Base-by-base conservation (phyloP, 2,329 filamentous ascomycete species). In the Fusarium buharicum region DNA sequence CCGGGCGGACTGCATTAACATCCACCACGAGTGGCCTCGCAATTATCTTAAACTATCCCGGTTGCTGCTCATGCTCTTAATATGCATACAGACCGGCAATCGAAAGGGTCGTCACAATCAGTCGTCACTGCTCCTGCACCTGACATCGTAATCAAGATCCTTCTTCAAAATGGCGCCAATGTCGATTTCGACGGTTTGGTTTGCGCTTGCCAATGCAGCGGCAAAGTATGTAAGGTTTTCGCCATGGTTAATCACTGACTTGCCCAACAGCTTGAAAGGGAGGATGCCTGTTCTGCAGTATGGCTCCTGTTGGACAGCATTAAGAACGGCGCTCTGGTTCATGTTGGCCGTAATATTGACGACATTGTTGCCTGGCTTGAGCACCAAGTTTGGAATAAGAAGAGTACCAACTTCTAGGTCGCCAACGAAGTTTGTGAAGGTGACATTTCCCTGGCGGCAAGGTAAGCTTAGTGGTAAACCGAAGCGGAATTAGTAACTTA, bases 291-390 rank as follows among this genome's bases (percentile, higher is more conserved):
- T 77, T 51, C 81, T 77, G 76, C 87, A 90, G 69, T 81, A 83
- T 4, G 79, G 79, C 58, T 75, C 64, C 53, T 72, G 74, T 13
- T 78, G 75, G 3, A 73, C 64, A 28, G 64, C 49, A 12, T 41
- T 33, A 24, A 89, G 69, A 44, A 89, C 76, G 6, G 76, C 65
- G 6, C 71, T 60, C 67, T 88, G 81, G 49, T 83, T 70, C 66
- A 88, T 80, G 56, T 72, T 80, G 63, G 84, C 83, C 54, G 80
- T 81, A 73, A 90, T 81, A 40, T 78, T 70, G 66, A 84, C 81
- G 14, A 74, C 75, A 75, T 90, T 89, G 67, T 77, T 72, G 54
- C 88, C 89, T 3, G 87, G 88, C 30, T 67, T 71, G 41, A 91
- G 81, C 16, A 81, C 61, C 39, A 91, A 76, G 75, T 89, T 79